Conservation (phyloP, 176 grass and related monocot species). For the Hsuehochloa calcarea region DNA sequence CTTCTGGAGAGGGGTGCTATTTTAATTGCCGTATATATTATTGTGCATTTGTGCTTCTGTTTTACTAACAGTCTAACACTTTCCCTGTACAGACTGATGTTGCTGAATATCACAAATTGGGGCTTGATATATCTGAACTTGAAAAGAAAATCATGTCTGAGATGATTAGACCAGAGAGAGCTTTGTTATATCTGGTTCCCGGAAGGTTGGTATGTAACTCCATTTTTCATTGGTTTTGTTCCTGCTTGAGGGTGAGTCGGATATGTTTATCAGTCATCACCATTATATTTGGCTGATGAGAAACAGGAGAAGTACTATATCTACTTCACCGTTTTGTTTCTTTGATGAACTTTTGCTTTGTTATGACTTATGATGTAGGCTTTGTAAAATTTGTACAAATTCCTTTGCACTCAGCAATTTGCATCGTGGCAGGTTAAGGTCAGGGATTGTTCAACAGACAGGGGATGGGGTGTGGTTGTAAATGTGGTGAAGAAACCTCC, state of each 20-base stretch:
- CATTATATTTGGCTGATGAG: constrained; percentile 24
- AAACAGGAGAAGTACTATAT: constrained; percentile 6
- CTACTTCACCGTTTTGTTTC: background rate
- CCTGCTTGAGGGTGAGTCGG: background rate
- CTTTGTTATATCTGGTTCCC: constrained; percentile 89
- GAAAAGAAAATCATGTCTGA: constrained; percentile 98
- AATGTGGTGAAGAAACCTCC: constrained; percentile 92
- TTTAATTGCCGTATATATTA: constrained; percentile 13
- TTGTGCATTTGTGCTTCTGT: background rate
- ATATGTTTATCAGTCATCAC: background rate
- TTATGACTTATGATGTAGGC: background rate
- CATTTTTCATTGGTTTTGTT: constrained; percentile 22
- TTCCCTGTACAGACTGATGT: constrained; percentile 68
- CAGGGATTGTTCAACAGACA: constrained; percentile 85
- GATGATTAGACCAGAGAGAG: constrained; percentile 86
- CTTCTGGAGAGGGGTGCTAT: constrained; percentile 75
- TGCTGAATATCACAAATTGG: constrained; percentile 90
- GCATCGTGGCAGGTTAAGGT: constrained; percentile 77
- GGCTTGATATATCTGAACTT: constrained; percentile 83
- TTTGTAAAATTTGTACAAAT: constrained; percentile 18
- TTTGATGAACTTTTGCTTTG: constrained; percentile 19
- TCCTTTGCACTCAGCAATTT: constrained; percentile 34
- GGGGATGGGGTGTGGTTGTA: constrained; percentile 96
- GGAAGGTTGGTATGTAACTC: constrained; percentile 76
- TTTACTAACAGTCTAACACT: constrained; percentile 25